phyloP scores from a whole-genome alignment of 2,329 filamentous ascomycete species.

The Calonectria crousiana region DNA sequence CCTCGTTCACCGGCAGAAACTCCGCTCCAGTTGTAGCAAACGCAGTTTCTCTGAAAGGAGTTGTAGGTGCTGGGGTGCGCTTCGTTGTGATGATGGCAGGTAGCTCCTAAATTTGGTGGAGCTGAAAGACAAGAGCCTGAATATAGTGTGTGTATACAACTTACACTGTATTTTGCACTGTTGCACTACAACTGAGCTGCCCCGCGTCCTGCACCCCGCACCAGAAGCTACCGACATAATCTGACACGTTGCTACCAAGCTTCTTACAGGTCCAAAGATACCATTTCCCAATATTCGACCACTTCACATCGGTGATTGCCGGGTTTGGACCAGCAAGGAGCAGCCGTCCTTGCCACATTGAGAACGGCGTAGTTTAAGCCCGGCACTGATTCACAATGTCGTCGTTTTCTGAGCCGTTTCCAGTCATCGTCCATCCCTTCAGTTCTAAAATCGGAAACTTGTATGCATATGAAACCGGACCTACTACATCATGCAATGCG shows the following conservation, averaged over 20 bases:
- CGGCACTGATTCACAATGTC: conserved; percentile 38
- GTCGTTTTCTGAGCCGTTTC: conserved; percentile 49
- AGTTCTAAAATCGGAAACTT: conserved; percentile 54
- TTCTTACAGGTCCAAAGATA: neutral
- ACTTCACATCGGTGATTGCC: neutral
- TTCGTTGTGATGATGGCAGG: neutral
- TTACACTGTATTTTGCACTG: neutral
- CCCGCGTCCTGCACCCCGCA: neutral
- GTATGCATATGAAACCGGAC: conserved; percentile 62
- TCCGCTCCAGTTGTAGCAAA: neutral
- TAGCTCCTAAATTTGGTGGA: conserved; percentile 17
- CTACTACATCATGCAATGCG: conserved; percentile 62
- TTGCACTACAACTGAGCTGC: neutral
- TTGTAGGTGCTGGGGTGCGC: neutral
- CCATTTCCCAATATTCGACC: neutral
- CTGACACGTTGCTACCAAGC: neutral
- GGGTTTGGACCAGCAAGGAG: neutral
- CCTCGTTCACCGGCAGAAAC: conserved; percentile 19
- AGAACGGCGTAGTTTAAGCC: neutral
- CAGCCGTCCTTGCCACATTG: neutral
- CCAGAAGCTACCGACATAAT: neutral
- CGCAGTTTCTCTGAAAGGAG: neutral
- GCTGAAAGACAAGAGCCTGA: neutral
- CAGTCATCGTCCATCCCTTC: conserved; percentile 61
- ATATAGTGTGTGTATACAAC: neutral